Percentiles rank a stretch among this genome's conserved stretches.
Conservation (phyloP, 2,329 filamentous ascomycete species). For the Cadophora luteo-olivacea region DNA sequence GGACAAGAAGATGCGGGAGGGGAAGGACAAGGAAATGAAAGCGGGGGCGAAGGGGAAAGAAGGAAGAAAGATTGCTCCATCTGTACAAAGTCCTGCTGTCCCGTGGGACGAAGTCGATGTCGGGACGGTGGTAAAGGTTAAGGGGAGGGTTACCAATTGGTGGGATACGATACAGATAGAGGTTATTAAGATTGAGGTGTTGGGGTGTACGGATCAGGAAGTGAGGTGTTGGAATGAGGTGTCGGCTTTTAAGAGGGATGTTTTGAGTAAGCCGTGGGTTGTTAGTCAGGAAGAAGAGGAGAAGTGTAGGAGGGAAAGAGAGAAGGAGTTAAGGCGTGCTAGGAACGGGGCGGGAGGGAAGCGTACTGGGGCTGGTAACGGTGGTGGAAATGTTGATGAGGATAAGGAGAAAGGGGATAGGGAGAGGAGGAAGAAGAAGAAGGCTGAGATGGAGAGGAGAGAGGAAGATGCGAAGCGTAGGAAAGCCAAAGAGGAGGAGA, state of each 20-base stretch:
- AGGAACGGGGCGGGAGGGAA: conserved; percentile 17
- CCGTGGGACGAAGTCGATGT: conserved; percentile 50
- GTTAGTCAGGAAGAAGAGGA: conserved; percentile 56
- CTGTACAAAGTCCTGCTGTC: conserved; percentile 40
- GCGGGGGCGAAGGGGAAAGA: conserved; percentile 32
- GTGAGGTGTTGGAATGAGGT: conserved; percentile 65
- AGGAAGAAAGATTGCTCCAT: conserved; percentile 63
- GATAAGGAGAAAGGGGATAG: conserved; percentile 29
- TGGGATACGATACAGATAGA: conserved; percentile 58
- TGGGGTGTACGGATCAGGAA: conserved; percentile 62
- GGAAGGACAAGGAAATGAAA: conserved; percentile 37
- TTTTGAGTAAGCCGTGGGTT: conserved; percentile 62
- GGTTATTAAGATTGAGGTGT: conserved; percentile 55
- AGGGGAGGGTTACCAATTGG: conserved; percentile 57
- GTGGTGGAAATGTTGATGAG: too few relatives aligned
- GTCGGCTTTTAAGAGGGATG: conserved; percentile 54
- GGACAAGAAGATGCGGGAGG: not conserved
- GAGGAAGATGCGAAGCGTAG: conserved; percentile 11
- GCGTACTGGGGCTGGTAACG: too few relatives aligned
- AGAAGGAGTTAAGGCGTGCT: conserved; percentile 26
- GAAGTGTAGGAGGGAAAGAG: conserved; percentile 47
- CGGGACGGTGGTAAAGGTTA: conserved; percentile 63
- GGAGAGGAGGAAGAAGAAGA: conserved; percentile 25
- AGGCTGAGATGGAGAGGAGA: conserved; percentile 18
- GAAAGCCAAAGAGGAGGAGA: conserved; percentile 18